A percentile compares a stretch with the other conserved stretches of the same genome.
Evolutionary conservation across 1,139 yeast genomes (phyloP).

Genomic region (Yamadazyma diospyri): DNA sequence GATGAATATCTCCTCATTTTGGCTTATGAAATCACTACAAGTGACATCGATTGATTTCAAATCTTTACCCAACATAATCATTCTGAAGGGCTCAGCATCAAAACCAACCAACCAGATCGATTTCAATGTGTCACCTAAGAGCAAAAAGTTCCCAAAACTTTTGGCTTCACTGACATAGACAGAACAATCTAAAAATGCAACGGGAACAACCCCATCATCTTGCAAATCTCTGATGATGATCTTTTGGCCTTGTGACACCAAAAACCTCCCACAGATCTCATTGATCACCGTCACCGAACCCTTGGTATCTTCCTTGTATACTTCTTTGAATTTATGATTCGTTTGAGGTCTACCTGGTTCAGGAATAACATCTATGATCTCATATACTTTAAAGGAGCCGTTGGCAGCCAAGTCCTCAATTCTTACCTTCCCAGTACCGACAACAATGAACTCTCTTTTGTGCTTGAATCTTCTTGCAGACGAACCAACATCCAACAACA

Average conservation of each 20-base stretch:
- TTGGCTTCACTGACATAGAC: constrained; percentile 78
- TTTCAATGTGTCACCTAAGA: constrained; percentile 78
- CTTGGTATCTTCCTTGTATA: constrained; percentile 72
- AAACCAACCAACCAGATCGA: constrained; percentile 85
- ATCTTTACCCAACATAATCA: constrained; percentile 78
- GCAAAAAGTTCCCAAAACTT: constrained; percentile 72
- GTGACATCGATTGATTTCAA: constrained; percentile 57
- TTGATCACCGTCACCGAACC: constrained; percentile 83
- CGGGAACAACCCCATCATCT: constrained; percentile 85
- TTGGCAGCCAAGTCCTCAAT: constrained; percentile 82
- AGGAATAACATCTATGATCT: constrained; percentile 81
- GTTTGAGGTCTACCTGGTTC: constrained; percentile 88
- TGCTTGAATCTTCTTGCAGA: constrained; percentile 49
- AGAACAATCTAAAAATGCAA: constrained; percentile 86
- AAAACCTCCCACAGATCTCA: constrained; percentile 79
- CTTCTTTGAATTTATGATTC: constrained; percentile 69
- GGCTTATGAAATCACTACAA: constrained; percentile 69
- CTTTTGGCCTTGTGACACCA: constrained; percentile 88
- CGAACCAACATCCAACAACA: constrained; percentile 52
- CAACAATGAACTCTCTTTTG: constrained; percentile 65
- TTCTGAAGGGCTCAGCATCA: constrained; percentile 91
- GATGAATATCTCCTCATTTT: constrained; percentile 65
- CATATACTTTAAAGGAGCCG: constrained; percentile 75
- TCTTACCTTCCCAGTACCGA: constrained; percentile 75
- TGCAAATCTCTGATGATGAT: constrained; percentile 77